These are phyloP conservation scores for Cymodocea nodosa DNA, from an alignment of 116 monocot genomes.

Conservation along the genomic window DNA sequence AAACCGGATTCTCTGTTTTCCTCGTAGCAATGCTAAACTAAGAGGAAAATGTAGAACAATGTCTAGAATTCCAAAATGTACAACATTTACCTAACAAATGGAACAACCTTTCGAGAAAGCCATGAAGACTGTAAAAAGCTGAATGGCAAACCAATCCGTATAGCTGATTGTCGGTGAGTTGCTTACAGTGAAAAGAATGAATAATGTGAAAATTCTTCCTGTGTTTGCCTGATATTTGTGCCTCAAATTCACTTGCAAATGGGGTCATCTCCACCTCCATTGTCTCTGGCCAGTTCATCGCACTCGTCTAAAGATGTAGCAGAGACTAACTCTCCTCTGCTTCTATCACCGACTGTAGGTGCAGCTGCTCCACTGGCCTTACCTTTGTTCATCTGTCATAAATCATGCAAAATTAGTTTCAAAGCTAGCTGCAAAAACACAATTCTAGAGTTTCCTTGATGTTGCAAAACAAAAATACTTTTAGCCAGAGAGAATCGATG, in stretches of 20 bases:
- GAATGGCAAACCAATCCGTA: no score
- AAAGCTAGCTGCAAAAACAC: not conserved
- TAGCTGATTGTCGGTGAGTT: no score
- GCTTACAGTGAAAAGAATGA: no score
- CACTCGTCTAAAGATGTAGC: constrained; percentile 51
- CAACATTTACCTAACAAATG: no score
- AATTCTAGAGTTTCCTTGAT: not conserved
- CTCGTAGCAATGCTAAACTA: no score
- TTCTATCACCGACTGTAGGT: constrained; percentile 40
- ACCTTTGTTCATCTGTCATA: constrained; percentile 53
- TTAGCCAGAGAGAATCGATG: no score
- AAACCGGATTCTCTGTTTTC: no score
- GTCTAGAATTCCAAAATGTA: no score
- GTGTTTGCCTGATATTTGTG: not conserved
- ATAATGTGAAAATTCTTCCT: not conserved
- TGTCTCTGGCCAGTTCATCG: constrained; percentile 20
- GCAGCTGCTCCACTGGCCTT: constrained; percentile 9
- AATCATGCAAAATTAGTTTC: not conserved
- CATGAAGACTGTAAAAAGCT: no score
- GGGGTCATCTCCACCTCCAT: constrained; percentile 14
- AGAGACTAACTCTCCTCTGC: constrained; percentile 40
- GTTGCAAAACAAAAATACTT: not conserved
- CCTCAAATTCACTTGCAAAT: constrained; percentile 3
- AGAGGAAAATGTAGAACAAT: no score
- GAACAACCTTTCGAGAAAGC: no score